phyloP scores from a whole-genome alignment of 192 early-diverging fungal genomes.

The Gamsiella multidivaricata region DNA sequence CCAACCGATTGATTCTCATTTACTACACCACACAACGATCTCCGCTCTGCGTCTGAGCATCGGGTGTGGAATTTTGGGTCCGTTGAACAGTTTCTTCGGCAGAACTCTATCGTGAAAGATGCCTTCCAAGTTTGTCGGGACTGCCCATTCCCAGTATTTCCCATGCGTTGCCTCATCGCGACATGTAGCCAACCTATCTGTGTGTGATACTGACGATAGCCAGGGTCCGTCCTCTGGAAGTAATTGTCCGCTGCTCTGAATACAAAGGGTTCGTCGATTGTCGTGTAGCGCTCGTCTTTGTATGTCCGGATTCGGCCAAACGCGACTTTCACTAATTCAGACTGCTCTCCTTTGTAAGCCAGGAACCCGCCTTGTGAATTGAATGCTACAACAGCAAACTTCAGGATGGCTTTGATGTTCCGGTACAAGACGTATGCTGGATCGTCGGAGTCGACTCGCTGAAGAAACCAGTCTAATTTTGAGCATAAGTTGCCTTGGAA shows the following conservation, averaged over 20 bases:
- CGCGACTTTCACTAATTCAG: slow-evolving; percentile 14
- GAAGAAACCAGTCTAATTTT: slow-evolving; percentile 1
- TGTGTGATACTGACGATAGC: not conserved
- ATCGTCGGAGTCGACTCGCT: not conserved
- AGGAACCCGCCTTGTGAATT: slow-evolving; percentile 4
- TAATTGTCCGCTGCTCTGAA: slow-evolving; percentile 19
- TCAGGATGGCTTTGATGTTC: slow-evolving; percentile 7
- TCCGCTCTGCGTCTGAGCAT: slow-evolving; percentile 14
- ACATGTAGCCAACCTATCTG: not conserved
- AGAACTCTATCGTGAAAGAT: slow-evolving; percentile 13
- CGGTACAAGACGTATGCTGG: slow-evolving; percentile 5
- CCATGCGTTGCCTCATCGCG: not conserved
- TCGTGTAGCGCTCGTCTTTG: slow-evolving; percentile 1
- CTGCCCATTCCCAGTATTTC: slow-evolving; percentile 10
- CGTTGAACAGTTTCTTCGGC: not conserved
- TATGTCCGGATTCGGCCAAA: slow-evolving; percentile 18
- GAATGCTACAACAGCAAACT: not conserved
- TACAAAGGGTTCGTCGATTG: slow-evolving; percentile 28
- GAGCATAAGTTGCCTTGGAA: slow-evolving; percentile 19
- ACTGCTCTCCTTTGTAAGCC: slow-evolving; percentile 7
- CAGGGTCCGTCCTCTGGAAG: slow-evolving; percentile 12
- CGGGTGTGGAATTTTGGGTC: not conserved
- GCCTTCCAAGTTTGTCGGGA: slow-evolving; percentile 5
- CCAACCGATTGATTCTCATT: no score
- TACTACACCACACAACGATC: no score